Evolutionary conservation across 306 rosid genomes (phyloP).

Genomic region (Lathyrus oleraceus): DNA sequence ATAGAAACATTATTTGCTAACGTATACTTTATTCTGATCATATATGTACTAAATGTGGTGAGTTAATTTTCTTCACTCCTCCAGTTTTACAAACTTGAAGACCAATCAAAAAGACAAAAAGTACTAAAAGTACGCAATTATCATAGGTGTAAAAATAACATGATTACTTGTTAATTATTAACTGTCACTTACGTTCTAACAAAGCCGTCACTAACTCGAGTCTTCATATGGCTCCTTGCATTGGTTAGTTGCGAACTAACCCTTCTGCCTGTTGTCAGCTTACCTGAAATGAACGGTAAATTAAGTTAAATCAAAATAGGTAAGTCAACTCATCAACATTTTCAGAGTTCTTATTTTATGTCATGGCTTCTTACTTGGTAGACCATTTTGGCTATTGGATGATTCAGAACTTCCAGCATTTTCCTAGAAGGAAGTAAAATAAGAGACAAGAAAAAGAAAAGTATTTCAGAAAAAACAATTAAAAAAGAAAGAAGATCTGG

Average conservation of each 20-base stretch:
- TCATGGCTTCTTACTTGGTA: conserved; percentile 45
- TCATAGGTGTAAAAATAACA: conserved; percentile 21
- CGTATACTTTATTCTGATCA: background rate
- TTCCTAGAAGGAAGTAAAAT: conserved; percentile 49
- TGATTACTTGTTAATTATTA: background rate
- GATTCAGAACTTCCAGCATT: conserved; percentile 52
- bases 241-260: conserved; percentile 43
- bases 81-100: conserved; percentile 15
- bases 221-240: conserved; percentile 54
- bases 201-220: conserved; percentile 72
- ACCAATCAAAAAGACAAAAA: conserved; percentile 18
- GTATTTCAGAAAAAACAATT: background rate
- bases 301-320: conserved; percentile 23
- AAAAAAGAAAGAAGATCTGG: background rate
- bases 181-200: conserved; percentile 61
- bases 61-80: conserved; percentile 6
- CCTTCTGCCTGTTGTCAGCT: conserved; percentile 47
- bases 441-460: conserved; percentile 28
- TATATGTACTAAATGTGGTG: background rate
- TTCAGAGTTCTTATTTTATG: conserved; percentile 18
- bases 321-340: conserved; percentile 8
- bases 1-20: background rate
- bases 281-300: conserved; percentile 48
- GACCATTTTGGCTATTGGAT: conserved; percentile 40
- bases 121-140: conserved; percentile 9